Evolutionary conservation across 177 flowering plant genomes (phyloP), one percentile per base, ranked within the genome.

Genomic region (Vitis hybrid): DNA sequence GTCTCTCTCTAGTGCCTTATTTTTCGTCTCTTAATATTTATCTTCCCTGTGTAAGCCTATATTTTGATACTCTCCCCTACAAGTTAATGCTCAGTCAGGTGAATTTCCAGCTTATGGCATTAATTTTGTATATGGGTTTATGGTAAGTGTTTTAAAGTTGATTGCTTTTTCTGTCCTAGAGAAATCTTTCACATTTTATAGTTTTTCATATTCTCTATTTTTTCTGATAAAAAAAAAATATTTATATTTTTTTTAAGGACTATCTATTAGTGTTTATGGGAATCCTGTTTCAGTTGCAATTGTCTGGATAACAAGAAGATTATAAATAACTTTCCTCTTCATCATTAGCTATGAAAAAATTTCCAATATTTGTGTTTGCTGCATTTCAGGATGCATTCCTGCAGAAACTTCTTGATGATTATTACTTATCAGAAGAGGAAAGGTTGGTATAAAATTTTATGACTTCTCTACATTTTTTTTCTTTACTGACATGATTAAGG

Each of bases 361-460:
- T 32, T 5, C 26, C 45, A 10, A 52, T 18, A 32, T 56, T 58
- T 63, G n/a, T 62, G 5, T 75, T 56, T 62, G 54, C 59, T 68
- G 64, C 69, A 45, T 75, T 78, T 73, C 87, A 95, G 99, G 97
- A 95, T 86, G 92, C 86, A 52, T 78, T 95, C 80, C 90, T 95
- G 21, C 93, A 89, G 78, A 86, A 86, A 74, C 94, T 93, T 74
- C 77, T 87, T 15, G 73, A 67, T 67, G 93, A 85, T 54, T 76
- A 85, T 65, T 84, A 21, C 77, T 80, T 95, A 80, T 68, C 93
- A 26, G 78, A 80, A 72, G 87, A 86, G 72, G 99, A 93, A 83
- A 93, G 97, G 99, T 92, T 18, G 58, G 75, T 73, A 55, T 34
- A 61, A 59, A 26, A 60, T 64, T 62, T 30, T 51, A 26, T 34